Conservation (phyloP, 2,329 filamentous ascomycete genomes). For the Setomelanomma holmii region DNA sequence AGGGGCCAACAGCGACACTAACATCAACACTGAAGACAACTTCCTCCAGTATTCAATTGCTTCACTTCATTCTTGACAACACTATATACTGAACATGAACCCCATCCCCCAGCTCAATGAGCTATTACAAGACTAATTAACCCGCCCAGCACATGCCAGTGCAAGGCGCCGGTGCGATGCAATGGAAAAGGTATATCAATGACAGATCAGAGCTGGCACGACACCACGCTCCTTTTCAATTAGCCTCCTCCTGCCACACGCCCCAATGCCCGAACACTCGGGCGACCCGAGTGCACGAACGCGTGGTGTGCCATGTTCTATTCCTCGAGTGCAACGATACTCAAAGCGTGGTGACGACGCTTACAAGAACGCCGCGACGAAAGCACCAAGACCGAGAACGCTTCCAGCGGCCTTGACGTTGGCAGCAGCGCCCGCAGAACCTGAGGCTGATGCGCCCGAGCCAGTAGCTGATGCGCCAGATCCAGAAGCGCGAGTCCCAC, state of each 20-base stretch:
- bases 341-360: conserved; percentile 12
- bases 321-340: conserved; percentile 7
- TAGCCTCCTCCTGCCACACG: conserved; percentile 1
- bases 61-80: background rate
- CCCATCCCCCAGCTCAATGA: conserved; percentile 1
- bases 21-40: background rate
- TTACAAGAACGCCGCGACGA: conserved; percentile 49
- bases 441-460: conserved; percentile 15
- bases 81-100: conserved; percentile 16
- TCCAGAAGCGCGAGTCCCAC: conserved; percentile 18
- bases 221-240: background rate
- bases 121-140: conserved; percentile 17
- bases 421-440: conserved; percentile 34
- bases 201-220: conserved; percentile 23
- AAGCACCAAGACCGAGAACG: conserved; percentile 44
- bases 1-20: background rate
- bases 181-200: conserved; percentile 41
- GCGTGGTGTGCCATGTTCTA: conserved; percentile 15
- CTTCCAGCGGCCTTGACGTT: conserved; percentile 40
- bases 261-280: conserved; percentile 1
- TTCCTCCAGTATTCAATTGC: conserved; percentile 2
- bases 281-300: conserved; percentile 24
- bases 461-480: conserved; percentile 20
- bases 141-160: conserved; percentile 29
- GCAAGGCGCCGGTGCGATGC: conserved; percentile 17